Conservation (phyloP, 176 grass and related monocot genomes). For the Puccinellia tenuiflora region DNA sequence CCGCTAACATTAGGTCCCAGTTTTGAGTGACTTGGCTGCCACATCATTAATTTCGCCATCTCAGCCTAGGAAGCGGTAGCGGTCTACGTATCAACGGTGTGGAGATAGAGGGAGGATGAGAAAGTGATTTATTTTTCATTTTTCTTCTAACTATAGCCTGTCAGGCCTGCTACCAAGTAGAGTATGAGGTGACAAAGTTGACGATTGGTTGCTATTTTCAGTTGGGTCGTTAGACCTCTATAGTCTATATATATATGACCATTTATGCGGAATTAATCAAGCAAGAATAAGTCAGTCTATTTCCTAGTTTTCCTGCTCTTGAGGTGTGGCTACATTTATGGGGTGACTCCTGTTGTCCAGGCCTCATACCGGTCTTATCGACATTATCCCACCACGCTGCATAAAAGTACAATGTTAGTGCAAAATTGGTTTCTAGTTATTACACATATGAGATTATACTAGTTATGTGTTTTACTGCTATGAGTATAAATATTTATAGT, state of each 20-base stretch:
- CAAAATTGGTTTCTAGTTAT: not conserved
- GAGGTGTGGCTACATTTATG: not conserved
- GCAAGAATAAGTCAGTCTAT: not conserved
- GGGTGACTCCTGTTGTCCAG: not conserved
- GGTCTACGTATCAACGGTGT: not conserved
- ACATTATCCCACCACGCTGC: not conserved
- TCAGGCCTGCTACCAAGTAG: not conserved
- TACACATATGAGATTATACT: not conserved
- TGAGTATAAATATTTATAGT: not conserved
- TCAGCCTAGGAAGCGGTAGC: not conserved
- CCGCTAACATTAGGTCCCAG: not conserved
- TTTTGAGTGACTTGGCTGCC: not conserved
- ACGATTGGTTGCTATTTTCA: not conserved
- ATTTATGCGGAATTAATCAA: not conserved
- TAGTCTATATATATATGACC: not conserved
- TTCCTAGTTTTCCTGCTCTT: not conserved
- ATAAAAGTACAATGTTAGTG: not conserved
- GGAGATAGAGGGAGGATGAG: not conserved
- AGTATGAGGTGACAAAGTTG: not conserved
- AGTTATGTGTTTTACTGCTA: not conserved
- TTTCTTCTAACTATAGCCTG: not conserved
- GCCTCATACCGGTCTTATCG: not conserved
- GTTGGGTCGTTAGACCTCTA: not conserved
- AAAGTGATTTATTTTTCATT: not conserved
- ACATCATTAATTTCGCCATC: not conserved